Evolutionary conservation across 257 asterid species (phyloP).

Genomic region (Nemophila menziesii): DNA sequence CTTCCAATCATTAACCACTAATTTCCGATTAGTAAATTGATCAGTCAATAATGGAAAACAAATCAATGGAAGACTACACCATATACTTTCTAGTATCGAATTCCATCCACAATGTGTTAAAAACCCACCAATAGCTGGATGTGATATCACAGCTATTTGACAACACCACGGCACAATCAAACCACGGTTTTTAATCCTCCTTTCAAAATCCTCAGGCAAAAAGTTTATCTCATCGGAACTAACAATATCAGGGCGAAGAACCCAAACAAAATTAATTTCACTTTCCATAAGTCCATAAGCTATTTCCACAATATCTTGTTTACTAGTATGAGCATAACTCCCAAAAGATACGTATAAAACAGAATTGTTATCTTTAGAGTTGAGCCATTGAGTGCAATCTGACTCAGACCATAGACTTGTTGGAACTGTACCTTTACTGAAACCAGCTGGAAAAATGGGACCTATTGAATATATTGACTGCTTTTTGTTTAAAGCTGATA

Average conservation of each 20-base stretch:
- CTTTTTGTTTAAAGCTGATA: conserved; percentile 35
- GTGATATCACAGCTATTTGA: conserved; percentile 49
- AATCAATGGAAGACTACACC: conserved; percentile 42
- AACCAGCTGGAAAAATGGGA: conserved; percentile 42
- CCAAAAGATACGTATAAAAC: conserved; percentile 69
- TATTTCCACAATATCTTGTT: conserved; percentile 47
- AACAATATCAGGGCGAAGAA: conserved; percentile 55
- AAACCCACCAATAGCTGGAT: conserved; percentile 53
- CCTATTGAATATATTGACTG: conserved; percentile 54
- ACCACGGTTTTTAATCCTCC: conserved; percentile 25
- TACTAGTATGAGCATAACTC: conserved; percentile 51
- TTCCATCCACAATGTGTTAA: conserved; percentile 79
- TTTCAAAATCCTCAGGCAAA: conserved; percentile 33
- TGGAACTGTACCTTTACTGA: conserved; percentile 30
- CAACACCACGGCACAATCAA: conserved; percentile 54
- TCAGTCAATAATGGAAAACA: conserved; percentile 60
- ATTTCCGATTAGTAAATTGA: conserved; percentile 55
- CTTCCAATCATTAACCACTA: conserved; percentile 68
- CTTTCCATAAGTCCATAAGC: conserved; percentile 47
- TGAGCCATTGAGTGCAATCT: conserved; percentile 60
- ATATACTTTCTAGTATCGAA: conserved; percentile 53
- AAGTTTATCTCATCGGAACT: conserved; percentile 32
- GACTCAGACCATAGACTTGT: conserved; percentile 65
- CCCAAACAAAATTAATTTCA: conserved; percentile 52
- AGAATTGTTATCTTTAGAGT: conserved; percentile 37